Base-by-base conservation (phyloP, 2,329 filamentous ascomycete genomes). In the Ceratocystis destructans region DNA sequence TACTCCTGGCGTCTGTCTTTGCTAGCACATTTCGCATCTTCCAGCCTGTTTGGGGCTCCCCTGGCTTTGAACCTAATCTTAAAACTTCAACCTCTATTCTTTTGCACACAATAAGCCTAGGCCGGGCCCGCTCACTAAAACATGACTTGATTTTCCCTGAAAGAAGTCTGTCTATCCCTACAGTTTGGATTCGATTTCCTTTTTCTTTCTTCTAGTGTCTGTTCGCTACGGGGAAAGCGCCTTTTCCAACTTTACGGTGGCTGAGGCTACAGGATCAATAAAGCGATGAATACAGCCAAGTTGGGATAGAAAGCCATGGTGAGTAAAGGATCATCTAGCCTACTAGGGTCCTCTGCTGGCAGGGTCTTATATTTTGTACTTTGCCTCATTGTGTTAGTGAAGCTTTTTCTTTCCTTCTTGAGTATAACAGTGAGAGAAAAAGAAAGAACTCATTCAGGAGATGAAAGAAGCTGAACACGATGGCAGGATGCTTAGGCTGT, bases 11-110 rank as follows among this genome's bases (percentile, higher is more conserved):
- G 5, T n/a, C 28, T n/a, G 5, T n/a, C 7, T 25, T 31, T n/a
- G n/a, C 55, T 59, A n/a, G 55, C 8, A n/a, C 28, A 59, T 59
- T n/a, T 59, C 28, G 55, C 17, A n/a, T 59, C 55, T 59, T 59
- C 12, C 28, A 20, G 55, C 28, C 28, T 8, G 6, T 59, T 25
- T 37, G 28, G 28, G 31, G 6, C 31, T 59, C 17, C 33, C 25
- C 31, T 57, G 53, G 15, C 25, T 28, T 5, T 7, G 31, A 17
- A 20, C 12, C 22, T 17, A 57, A 57, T n/a, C 22, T 28, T n/a
- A 31, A 28, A 57, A 31, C 10, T 31, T 33, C 15, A n/a, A 2
- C 25, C 22, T 31, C 28, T 57, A 31, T 33, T 57, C 53, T 57
- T 57, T 31, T 57, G 53, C 31, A 31, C 53, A 57, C 12, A 57